phyloP scores from a whole-genome alignment of 1,284 basidiomycete genomes.

The Hymenochaete sp. region DNA sequence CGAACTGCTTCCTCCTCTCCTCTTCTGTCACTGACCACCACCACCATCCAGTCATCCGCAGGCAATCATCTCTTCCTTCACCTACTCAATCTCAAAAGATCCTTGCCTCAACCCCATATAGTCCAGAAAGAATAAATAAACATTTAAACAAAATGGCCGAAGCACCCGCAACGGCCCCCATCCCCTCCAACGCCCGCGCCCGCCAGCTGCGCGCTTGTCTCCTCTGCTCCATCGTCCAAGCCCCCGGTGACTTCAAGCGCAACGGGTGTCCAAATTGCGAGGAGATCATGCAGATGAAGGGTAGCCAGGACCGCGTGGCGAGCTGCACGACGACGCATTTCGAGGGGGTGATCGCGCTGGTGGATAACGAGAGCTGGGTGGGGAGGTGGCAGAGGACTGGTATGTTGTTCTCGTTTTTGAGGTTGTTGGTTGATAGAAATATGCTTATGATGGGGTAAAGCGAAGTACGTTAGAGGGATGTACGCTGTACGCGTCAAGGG shows the following conservation, averaged over 20 bases:
- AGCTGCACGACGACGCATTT: slow-evolving; percentile 91
- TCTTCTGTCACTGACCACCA: slow-evolving; percentile 4
- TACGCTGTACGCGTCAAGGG: slow-evolving; percentile 86
- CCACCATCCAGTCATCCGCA: slow-evolving; percentile 1
- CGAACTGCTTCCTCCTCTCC: background rate
- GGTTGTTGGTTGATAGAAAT: slow-evolving; percentile 12
- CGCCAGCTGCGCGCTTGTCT: slow-evolving; percentile 83
- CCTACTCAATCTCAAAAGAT: too few relatives aligned
- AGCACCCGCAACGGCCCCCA: slow-evolving; percentile 24
- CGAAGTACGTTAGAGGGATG: slow-evolving; percentile 79
- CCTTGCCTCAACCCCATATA: too few relatives aligned
- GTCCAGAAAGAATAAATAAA: too few relatives aligned
- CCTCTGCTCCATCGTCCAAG: slow-evolving; percentile 85
- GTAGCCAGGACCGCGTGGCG: slow-evolving; percentile 73
- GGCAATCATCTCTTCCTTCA: too few relatives aligned
- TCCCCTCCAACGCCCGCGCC: slow-evolving; percentile 54
- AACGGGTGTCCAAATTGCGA: slow-evolving; percentile 96
- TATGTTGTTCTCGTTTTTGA: slow-evolving; percentile 33
- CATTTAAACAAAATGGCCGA: slow-evolving; percentile 15
- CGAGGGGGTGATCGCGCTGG: slow-evolving; percentile 87
- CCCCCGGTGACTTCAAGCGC: slow-evolving; percentile 76
- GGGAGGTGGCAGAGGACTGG: slow-evolving; percentile 88
- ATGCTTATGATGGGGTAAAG: slow-evolving; percentile 32
- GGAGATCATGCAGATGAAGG: slow-evolving; percentile 90
- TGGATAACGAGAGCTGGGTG: slow-evolving; percentile 93